Evolutionary conservation across 2,329 filamentous ascomycete genomes (phyloP).

Genomic region (Huntiella moniliformis): DNA sequence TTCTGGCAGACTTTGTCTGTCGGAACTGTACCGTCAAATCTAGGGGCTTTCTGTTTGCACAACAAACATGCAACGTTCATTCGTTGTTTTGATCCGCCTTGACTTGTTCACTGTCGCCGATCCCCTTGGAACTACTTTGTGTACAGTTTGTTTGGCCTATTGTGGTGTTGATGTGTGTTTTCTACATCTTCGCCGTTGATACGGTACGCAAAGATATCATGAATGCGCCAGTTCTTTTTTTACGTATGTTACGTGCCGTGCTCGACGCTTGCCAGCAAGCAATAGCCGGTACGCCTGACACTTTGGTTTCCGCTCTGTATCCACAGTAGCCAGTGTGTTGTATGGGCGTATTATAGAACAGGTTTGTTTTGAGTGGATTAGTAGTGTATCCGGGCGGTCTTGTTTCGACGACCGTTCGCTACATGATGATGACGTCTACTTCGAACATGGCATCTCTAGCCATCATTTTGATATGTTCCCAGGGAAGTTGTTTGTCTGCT

Average conservation of each 20-base stretch:
- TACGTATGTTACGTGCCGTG: constrained; percentile 7
- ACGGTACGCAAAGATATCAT: constrained; percentile 5
- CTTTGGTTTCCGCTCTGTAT: constrained; percentile 1
- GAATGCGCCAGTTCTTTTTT: constrained; percentile 11
- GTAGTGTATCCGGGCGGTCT: neutral
- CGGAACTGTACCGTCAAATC: constrained; percentile 82
- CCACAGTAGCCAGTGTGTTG: neutral
- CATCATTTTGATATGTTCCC: no score
- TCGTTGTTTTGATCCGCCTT: constrained; percentile 4
- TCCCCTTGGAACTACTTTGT: constrained; percentile 8
- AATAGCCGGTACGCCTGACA: constrained; percentile 6
- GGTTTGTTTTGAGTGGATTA: constrained; percentile 11
- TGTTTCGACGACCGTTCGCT: neutral
- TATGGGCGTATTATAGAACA: constrained; percentile 11
- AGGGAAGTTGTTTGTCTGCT: no score
- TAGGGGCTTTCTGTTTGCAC: constrained; percentile 76
- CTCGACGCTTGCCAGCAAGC: constrained; percentile 2
- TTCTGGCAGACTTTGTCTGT: constrained; percentile 38
- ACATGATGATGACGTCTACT: constrained; percentile 2
- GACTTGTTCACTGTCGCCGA: constrained; percentile 36
- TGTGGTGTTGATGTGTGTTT: no score
- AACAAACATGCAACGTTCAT: constrained; percentile 37
- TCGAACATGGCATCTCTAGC: neutral
- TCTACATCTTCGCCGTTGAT: no score
- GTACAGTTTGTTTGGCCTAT: neutral